phyloP scores from a whole-genome alignment of 75 land plant species.

The Ceratopteris richardii region DNA sequence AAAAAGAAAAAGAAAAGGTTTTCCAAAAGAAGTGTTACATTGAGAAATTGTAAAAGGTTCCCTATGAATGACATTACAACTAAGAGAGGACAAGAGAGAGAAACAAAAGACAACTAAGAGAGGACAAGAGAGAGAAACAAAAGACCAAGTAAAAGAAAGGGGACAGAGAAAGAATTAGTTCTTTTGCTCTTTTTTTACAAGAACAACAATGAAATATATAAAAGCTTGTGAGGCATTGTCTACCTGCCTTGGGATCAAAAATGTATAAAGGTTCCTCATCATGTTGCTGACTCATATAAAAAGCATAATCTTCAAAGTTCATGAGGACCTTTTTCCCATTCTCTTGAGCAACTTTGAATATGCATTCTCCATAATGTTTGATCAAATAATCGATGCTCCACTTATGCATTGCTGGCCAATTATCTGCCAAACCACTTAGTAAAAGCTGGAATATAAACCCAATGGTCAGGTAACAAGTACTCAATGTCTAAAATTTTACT shows the following conservation, averaged over 20 bases:
- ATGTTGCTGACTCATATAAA: constrained; percentile 75
- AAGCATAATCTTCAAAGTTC: constrained; percentile 77
- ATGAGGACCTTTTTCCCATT: constrained; percentile 52
- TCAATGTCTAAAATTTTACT: neutral
- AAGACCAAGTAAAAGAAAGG: no score
- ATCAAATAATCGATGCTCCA: constrained; percentile 73
- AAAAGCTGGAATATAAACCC: constrained; percentile 43
- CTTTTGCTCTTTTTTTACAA: no score
- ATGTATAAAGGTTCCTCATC: constrained; percentile 98
- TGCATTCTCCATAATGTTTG: constrained; percentile 59
- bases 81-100: no score
- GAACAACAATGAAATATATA: no score
- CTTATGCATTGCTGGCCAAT: constrained; percentile 73
- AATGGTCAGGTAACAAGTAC: neutral
- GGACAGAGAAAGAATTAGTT: no score
- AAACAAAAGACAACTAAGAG: no score
- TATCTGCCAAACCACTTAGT: constrained; percentile 58
- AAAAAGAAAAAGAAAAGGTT: no score
- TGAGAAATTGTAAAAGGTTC: no score
- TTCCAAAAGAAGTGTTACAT: no score
- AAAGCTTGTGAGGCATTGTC: neutral
- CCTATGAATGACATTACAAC: no score
- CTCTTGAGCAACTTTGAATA: constrained; percentile 78
- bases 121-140: no score
- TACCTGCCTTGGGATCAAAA: constrained; percentile 82